Evolutionary conservation across 371 early-diverging fungal species (phyloP).

Genomic region (Fennellomyces sp.): DNA sequence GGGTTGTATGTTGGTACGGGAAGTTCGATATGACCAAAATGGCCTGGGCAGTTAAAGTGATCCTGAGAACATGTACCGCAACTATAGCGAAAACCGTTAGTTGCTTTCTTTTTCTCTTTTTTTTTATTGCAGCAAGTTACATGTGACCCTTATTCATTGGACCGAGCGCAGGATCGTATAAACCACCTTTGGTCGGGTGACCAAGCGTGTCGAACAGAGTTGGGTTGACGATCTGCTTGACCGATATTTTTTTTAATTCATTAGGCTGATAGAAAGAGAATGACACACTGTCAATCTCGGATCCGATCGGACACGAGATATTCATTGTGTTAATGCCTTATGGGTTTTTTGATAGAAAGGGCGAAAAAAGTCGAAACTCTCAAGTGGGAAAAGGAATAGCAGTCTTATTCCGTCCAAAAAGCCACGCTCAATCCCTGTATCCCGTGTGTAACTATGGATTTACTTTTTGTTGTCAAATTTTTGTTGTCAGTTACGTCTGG

Average conservation of each 20-base stretch:
- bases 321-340: slow-evolving; percentile 51
- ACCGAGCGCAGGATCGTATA: slow-evolving; percentile 97
- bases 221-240: slow-evolving; percentile 91
- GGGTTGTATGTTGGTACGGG: slow-evolving; percentile 97
- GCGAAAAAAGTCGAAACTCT: background rate
- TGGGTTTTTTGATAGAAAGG: too few relatives aligned
- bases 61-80: slow-evolving; percentile 91
- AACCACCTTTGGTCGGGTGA: slow-evolving; percentile 92
- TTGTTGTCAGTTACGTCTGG: too few relatives aligned
- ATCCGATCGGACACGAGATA: slow-evolving; percentile 68
- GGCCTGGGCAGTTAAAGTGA: slow-evolving; percentile 93
- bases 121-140: too few relatives aligned
- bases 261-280: slow-evolving; percentile 92
- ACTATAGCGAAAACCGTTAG: too few relatives aligned
- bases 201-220: slow-evolving; percentile 90
- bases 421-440: too few relatives aligned
- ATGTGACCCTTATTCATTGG: slow-evolving; percentile 80
- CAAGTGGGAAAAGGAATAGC: background rate
- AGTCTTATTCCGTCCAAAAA: too few relatives aligned
- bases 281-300: slow-evolving; percentile 71
- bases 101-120: too few relatives aligned
- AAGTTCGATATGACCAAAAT: slow-evolving; percentile 99
- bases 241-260: slow-evolving; percentile 95
- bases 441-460: too few relatives aligned
- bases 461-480: too few relatives aligned